Evolutionary conservation across 805 yeast species (phyloP).

Genomic region (Cyberlindnera meyerae): DNA sequence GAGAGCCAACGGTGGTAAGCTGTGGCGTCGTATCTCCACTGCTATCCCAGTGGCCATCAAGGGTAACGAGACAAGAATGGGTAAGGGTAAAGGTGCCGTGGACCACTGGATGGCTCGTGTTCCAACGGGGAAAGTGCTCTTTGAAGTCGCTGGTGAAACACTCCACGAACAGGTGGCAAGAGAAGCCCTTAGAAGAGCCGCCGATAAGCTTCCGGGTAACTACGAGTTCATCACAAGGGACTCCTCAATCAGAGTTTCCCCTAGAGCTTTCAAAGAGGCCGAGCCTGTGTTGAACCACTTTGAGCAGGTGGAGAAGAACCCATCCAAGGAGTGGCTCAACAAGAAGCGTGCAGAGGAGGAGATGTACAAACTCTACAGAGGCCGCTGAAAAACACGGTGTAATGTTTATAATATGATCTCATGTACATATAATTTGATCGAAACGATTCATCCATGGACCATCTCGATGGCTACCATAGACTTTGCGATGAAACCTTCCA

Average conservation of each 20-base stretch:
- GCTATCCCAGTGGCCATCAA: conserved; percentile 89
- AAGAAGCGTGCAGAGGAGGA: conserved; percentile 43
- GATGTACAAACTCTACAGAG: conserved; percentile 56
- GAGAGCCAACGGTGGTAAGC: conserved; percentile 69
- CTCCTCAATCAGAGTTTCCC: conserved; percentile 67
- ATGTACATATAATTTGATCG: conserved; percentile 9
- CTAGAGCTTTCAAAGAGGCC: conserved; percentile 44
- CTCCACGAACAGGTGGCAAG: conserved; percentile 87
- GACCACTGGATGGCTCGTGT: conserved; percentile 97
- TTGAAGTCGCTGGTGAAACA: conserved; percentile 71
- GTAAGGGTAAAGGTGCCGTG: conserved; percentile 97
- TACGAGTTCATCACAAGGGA: conserved; percentile 74
- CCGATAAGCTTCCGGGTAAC: conserved; percentile 86
- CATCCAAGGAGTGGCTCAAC: conserved; percentile 61
- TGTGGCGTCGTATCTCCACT: conserved; percentile 78
- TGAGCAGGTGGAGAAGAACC: conserved; percentile 49
- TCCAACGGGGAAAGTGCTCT: conserved; percentile 89
- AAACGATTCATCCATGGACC: conserved; percentile 3
- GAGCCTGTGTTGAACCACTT: conserved; percentile 48
- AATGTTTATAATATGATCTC: not conserved
- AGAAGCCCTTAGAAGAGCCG: conserved; percentile 86
- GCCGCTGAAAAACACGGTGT: conserved; percentile 38
- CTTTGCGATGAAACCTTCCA: conserved; percentile 90
- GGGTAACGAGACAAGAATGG: conserved; percentile 99
- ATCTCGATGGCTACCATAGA: conserved; percentile 73